Evolutionary conservation across 148 eudicot species (phyloP), one percentile per base, ranked within the genome.

Genomic region (Diospyros lotus): DNA sequence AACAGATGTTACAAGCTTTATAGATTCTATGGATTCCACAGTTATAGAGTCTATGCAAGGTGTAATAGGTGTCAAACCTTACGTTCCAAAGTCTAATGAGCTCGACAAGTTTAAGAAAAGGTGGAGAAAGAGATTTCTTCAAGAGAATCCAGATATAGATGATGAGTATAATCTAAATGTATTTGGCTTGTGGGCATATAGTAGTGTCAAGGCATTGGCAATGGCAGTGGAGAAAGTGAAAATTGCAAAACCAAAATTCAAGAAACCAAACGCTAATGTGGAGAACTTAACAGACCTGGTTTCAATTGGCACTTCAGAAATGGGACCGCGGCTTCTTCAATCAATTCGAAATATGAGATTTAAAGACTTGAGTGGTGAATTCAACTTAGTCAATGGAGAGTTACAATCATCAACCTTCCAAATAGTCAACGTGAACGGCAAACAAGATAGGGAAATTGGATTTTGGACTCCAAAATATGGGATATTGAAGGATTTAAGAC

Each of bases 151-250:
- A 9, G 81, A 80, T 4, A 8, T 48, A 8, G 52, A 48, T 8
- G 0, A 28, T 28, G 8, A 8, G 8, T 48, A 4, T 48, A 8
- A 8, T 4, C 52, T 48, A 48, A 48, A 48, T 75, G 78, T 76
- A 52, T 85, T 81, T 46, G 90, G 86, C 46, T 39, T 87, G 18
- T 85, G 89, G 86, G 93, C 95, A 48, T 90, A 93, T 76, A 95
- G 89, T 76, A 83, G 85, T 50, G 64, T 78, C 3, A 66, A 41
- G 39, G 88, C 90, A 13, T 70, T 93, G 46, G 97, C 91, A n/a
- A 82, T 66, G 80, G 95, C 86, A 51, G 75, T 81, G 43, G 89
- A 86, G 60, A 65, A 68, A 76, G 75, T 82, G 11, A 75, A 77
- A 3, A 42, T 13, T 42, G 44, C 77, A 0, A 44, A 10, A 67